Evolutionary conservation across 2,329 filamentous ascomycete species (phyloP).

Genomic region (Aurifilum marmelostoma): DNA sequence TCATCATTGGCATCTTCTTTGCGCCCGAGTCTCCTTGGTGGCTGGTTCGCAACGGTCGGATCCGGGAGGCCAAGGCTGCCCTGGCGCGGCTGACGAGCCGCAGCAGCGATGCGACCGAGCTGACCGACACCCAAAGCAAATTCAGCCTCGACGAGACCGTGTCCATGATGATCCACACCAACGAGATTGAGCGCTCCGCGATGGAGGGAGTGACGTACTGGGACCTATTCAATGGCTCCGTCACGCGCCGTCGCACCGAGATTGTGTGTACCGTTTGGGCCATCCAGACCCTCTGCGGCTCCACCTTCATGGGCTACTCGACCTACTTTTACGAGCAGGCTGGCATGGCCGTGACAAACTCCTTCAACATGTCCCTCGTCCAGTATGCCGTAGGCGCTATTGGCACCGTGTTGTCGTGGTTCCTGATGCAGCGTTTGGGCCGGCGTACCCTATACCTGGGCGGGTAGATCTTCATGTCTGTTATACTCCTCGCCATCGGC

Average conservation of each 20-base stretch:
- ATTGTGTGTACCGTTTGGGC: slow-evolving; percentile 54
- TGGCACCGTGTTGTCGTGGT: slow-evolving; percentile 56
- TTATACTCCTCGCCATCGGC: slow-evolving; percentile 39
- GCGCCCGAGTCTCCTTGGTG: slow-evolving; percentile 51
- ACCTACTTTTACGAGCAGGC: slow-evolving; percentile 51
- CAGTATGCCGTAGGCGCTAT: slow-evolving; percentile 55
- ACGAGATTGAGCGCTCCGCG: slow-evolving; percentile 50
- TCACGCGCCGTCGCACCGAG: slow-evolving; percentile 55
- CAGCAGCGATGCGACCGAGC: not conserved
- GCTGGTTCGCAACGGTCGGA: slow-evolving; percentile 42
- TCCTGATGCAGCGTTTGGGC: slow-evolving; percentile 51
- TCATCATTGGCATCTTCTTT: slow-evolving; percentile 44
- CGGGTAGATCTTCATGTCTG: slow-evolving; percentile 43
- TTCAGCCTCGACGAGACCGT: slow-evolving; percentile 53
- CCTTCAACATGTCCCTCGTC: slow-evolving; percentile 51
- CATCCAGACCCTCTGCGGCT: slow-evolving; percentile 52
- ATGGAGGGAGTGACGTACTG: slow-evolving; percentile 49
- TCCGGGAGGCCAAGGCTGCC: slow-evolving; percentile 39
- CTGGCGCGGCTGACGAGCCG: slow-evolving; percentile 39
- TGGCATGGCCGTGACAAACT: slow-evolving; percentile 48
- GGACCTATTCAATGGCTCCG: slow-evolving; percentile 56
- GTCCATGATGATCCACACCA: slow-evolving; percentile 58
- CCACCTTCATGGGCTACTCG: slow-evolving; percentile 54
- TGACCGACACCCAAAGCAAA: slow-evolving; percentile 26
- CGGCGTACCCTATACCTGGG: slow-evolving; percentile 54